Conservation (phyloP, 208 protist genomes). For the Strigomonas galati region DNA sequence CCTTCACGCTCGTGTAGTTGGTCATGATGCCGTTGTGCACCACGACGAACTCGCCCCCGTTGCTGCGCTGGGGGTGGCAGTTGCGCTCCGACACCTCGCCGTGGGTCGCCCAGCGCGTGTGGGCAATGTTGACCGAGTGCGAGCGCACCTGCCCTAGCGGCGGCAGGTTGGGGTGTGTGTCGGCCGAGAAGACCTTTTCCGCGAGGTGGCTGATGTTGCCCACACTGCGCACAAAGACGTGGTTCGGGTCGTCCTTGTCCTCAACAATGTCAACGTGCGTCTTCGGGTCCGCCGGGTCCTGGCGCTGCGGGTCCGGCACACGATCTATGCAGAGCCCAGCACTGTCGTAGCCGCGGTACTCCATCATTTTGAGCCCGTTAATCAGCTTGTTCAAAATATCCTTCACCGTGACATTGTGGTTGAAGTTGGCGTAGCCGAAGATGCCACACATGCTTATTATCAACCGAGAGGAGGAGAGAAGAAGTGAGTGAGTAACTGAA, state of each 20-base stretch:
- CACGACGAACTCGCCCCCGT: conserved; percentile 71
- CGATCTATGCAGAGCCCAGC: conserved; percentile 87
- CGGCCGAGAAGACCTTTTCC: conserved; percentile 32
- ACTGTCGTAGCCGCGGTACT: conserved; percentile 96
- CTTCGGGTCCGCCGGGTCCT: neutral
- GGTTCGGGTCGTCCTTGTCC: conserved; percentile 15
- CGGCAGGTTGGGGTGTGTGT: conserved; percentile 21
- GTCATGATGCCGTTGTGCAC: conserved; percentile 97
- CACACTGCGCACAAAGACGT: conserved; percentile 60
- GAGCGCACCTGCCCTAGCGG: conserved; percentile 32
- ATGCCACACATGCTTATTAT: conserved; percentile 82
- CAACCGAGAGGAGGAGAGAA: neutral
- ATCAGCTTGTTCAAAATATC: conserved; percentile 78
- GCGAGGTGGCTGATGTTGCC: conserved; percentile 82
- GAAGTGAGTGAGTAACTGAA: neutral
- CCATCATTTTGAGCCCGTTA: conserved; percentile 83
- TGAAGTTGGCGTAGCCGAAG: conserved; percentile 76
- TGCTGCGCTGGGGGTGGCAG: conserved; percentile 90
- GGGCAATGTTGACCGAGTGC: conserved; percentile 85
- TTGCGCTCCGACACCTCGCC: conserved; percentile 92
- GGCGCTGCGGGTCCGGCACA: neutral
- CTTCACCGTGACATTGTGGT: conserved; percentile 24
- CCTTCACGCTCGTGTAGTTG: conserved; percentile 87
- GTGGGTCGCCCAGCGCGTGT: conserved; percentile 98
- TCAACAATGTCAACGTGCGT: neutral